Evolutionary conservation across 2,329 filamentous ascomycete species (phyloP).

Genomic region (Scytalidium lignicola): DNA sequence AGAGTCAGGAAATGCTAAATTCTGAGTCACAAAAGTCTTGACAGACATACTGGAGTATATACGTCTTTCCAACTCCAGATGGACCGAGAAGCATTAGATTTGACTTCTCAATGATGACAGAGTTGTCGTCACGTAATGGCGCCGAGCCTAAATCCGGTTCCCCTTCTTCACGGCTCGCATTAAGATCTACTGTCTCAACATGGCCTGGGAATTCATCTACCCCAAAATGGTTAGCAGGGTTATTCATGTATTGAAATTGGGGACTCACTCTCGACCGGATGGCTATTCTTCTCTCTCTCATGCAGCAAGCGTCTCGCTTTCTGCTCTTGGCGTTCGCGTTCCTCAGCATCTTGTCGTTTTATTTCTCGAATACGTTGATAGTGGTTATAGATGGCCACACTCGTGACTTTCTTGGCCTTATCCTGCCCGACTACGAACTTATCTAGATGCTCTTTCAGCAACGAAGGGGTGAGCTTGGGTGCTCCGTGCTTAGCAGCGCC

Average conservation of each 20-base stretch:
- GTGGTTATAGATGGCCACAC: slow-evolving; percentile 92
- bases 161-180: slow-evolving; percentile 14
- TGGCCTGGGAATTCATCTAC: slow-evolving; percentile 54
- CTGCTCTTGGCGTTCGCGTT: slow-evolving; percentile 60
- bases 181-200: slow-evolving; percentile 23
- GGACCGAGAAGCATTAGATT: slow-evolving; percentile 89
- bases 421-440: slow-evolving; percentile 97
- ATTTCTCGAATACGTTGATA: slow-evolving; percentile 81
- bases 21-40: slow-evolving; percentile 21
- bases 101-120: slow-evolving; percentile 72
- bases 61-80: slow-evolving; percentile 92
- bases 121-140: slow-evolving; percentile 9
- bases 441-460: slow-evolving; percentile 85
- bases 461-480: slow-evolving; percentile 58
- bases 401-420: slow-evolving; percentile 87
- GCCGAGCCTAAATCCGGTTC: slow-evolving; percentile 18
- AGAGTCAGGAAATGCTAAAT: neutral
- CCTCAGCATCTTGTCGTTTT: slow-evolving; percentile 72
- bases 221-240: slow-evolving; percentile 28
- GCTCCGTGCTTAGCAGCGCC: slow-evolving; percentile 46
- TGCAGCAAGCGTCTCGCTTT: slow-evolving; percentile 42
- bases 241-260: slow-evolving; percentile 1
- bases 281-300: slow-evolving; percentile 45
- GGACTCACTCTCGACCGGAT: slow-evolving; percentile 72
- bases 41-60: slow-evolving; percentile 65